A percentile compares a stretch with the other conserved stretches of the same genome.
phyloP scores from a whole-genome alignment of 1,284 basidiomycete species.

The Sporisorium iseilematis-ciliati region DNA sequence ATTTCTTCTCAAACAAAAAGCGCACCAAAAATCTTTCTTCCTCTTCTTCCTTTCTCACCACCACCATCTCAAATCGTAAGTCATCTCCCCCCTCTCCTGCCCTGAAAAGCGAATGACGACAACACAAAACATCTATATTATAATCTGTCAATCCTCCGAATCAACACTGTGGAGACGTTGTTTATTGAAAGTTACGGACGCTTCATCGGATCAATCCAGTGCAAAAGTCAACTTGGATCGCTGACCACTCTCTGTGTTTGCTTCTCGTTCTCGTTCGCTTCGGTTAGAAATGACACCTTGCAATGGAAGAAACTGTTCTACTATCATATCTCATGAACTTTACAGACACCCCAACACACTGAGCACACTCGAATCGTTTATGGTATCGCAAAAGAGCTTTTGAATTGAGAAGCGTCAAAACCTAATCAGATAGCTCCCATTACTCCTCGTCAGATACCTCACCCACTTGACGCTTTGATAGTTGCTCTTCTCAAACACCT shows the following conservation, averaged over 20 bases:
- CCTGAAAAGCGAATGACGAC: slow-evolving; percentile 35
- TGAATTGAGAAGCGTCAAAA: slow-evolving; percentile 34
- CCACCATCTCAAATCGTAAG: slow-evolving; percentile 28
- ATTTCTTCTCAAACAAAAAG: background rate
- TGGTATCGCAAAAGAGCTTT: too few relatives aligned
- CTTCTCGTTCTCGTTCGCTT: background rate
- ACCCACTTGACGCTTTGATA: slow-evolving; percentile 76
- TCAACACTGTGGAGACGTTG: slow-evolving; percentile 13
- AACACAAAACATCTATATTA: slow-evolving; percentile 25
- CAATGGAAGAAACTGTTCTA: too few relatives aligned
- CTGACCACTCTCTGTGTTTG: slow-evolving; percentile 1
- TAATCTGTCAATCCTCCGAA: slow-evolving; percentile 58
- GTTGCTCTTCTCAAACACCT: slow-evolving; percentile 95
- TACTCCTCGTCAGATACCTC: slow-evolving; percentile 59
- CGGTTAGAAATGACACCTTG: background rate
- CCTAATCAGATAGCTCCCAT: slow-evolving; percentile 61
- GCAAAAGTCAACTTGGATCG: background rate
- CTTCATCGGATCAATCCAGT: background rate
- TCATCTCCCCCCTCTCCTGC: background rate
- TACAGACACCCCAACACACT: too few relatives aligned
- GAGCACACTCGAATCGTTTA: too few relatives aligned
- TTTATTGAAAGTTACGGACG: slow-evolving; percentile 13
- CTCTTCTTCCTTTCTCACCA: background rate
- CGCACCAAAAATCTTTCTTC: background rate
- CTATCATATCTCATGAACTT: too few relatives aligned